phyloP scores from a whole-genome alignment of 129 eudicot species.

The Arctium minus region DNA sequence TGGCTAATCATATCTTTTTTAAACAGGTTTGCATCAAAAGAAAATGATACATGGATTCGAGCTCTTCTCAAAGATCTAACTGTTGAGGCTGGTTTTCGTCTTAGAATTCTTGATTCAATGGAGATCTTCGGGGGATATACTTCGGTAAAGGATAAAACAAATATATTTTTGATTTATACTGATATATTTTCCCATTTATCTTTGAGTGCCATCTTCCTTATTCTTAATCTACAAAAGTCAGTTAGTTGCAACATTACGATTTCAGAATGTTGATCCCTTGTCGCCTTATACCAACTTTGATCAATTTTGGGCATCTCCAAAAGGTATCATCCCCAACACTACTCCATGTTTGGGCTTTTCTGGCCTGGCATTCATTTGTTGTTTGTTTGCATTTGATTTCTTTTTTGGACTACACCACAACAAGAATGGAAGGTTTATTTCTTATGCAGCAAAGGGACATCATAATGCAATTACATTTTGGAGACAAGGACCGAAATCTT shows the following conservation, averaged over 20 bases:
- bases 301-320: constrained; percentile 83
- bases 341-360: neutral
- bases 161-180: constrained; percentile 67
- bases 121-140: constrained; percentile 95
- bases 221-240: constrained; percentile 88
- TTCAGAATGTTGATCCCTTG: constrained; percentile 81
- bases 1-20: neutral
- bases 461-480: constrained; percentile 79
- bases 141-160: constrained; percentile 88
- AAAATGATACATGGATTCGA: constrained; percentile 90
- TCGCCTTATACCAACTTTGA: constrained; percentile 86
- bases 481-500: constrained; percentile 40
- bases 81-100: constrained; percentile 97
- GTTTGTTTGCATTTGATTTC: constrained; percentile 4
- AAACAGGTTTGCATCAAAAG: constrained; percentile 87
- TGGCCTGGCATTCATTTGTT: constrained; percentile 12
- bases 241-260: constrained; percentile 66
- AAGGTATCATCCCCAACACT: constrained; percentile 38
- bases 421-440: neutral
- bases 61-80: constrained; percentile 82
- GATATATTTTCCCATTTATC: constrained; percentile 87
- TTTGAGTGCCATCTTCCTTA: constrained; percentile 73
- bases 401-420: neutral
- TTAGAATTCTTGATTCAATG: constrained; percentile 86
- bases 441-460: constrained; percentile 53